Base-by-base conservation (phyloP, 2,329 filamentous ascomycete species). In the Colletotrichum cordylinicola region DNA sequence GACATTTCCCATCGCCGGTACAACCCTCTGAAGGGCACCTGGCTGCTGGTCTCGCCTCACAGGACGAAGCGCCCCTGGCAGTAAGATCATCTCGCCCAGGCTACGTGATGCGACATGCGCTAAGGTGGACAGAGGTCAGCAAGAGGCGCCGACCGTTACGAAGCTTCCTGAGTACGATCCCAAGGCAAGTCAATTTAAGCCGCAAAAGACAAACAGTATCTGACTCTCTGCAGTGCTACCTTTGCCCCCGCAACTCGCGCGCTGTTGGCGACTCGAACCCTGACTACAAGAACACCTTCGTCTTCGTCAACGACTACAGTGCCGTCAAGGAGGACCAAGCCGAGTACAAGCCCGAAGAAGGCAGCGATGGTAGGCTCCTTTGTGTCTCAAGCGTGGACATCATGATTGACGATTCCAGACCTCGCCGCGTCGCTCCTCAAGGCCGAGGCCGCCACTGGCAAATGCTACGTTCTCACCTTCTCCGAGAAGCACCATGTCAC, bases 51-150 rank as follows among this genome's bases (percentile, higher is more conserved):
- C 16, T 98, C 97, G 18, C 97, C 97, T 77, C 97, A 99, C 85
- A 90, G 97, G 71, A 98, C 96, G 69, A 98, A 98, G 91, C 91
- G 97, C 78, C 97, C 97, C 82, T 99, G 97, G 97, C 97, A 98
- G 95, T 98, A 88, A 91, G 94, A 88, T 62, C 43, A 67, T 31
- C 16, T 27, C 48, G 29, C 2, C 15, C 8, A 21, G 27, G 4
- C 29, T 12, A 18, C 10, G 9, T 68, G 18, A 58, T 60, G 72
- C 67, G 72, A 68, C 68, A 55, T 68, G 58, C 39, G 52, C 33
- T 64, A 29, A 24, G 27, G 56, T 39, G 72, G 24, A 8, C 75
- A 96, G 94, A 88, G 95, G 95, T 76, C 93, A 94, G 79, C 93
- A 97, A 84, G 95, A 97, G 84, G 89, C 88, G 12, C 91, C 94